These are phyloP conservation scores for Cystoisospora suis DNA, from an alignment of 169 alveolate species.

Conservation along the genomic window DNA sequence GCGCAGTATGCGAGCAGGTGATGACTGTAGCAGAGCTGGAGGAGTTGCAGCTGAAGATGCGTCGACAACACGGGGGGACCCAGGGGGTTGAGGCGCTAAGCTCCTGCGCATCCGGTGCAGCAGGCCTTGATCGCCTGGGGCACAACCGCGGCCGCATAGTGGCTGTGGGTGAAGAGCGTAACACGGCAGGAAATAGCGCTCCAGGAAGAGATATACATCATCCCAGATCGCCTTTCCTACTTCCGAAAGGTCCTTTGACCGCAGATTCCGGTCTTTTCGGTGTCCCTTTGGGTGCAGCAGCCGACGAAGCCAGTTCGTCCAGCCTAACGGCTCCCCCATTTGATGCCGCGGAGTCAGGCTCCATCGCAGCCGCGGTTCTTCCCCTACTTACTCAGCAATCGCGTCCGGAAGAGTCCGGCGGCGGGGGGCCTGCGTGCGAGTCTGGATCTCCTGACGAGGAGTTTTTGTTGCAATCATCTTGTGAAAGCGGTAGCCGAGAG, in stretches of 20 bases:
- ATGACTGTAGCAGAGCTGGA: conserved; percentile 25
- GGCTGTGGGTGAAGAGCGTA: not conserved
- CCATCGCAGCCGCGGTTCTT: not conserved
- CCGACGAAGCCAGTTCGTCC: no score
- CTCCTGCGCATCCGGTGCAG: no score
- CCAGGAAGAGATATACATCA: no score
- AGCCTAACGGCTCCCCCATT: no score
- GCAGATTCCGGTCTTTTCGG: no score
- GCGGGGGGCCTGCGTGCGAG: not conserved
- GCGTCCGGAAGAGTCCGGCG: not conserved
- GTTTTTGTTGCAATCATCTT: not conserved
- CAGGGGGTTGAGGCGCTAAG: no score
- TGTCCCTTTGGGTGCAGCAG: no score
- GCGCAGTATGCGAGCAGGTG: not conserved
- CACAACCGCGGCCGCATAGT: not conserved
- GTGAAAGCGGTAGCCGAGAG: conserved; percentile 18
- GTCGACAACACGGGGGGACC: conserved; percentile 4
- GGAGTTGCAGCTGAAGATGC: conserved; percentile 11
- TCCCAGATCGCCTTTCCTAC: no score
- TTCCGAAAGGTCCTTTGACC: no score
- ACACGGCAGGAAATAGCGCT: no score
- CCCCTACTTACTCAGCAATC: not conserved
- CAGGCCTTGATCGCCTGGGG: no score
- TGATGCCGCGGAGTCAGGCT: not conserved
- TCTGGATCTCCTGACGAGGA: no score